phyloP scores from a whole-genome alignment of 1,284 basidiomycete species.

The Trametes versicolor region DNA sequence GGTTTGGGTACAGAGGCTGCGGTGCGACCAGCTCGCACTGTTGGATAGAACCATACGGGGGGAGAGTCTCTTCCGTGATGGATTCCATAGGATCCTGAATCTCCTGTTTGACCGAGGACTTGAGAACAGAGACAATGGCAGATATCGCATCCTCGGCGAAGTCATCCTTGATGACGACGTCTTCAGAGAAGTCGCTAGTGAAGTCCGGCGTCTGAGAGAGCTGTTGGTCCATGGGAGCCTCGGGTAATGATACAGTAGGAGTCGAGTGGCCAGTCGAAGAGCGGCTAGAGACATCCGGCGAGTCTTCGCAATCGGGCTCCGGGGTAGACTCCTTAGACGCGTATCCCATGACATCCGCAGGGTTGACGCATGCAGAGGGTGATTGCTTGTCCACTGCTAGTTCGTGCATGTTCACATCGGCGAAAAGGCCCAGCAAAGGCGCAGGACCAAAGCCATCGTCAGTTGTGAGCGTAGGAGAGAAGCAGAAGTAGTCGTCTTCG shows the following conservation, averaged over 20 bases:
- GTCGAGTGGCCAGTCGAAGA: neutral
- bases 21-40: conserved; percentile 23
- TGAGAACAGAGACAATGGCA: conserved; percentile 41
- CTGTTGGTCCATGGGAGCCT: neutral
- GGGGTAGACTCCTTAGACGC: conserved; percentile 20
- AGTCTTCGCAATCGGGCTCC: conserved; percentile 9
- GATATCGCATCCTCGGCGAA: conserved; percentile 41
- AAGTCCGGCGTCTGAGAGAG: conserved; percentile 19
- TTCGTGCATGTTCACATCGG: conserved; percentile 56
- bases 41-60: neutral
- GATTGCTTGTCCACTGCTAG: conserved; percentile 37
- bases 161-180: conserved; percentile 21
- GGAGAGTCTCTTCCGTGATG: neutral
- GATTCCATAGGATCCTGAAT: neutral
- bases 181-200: conserved; percentile 32
- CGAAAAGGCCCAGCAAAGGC: conserved; percentile 49
- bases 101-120: conserved; percentile 27
- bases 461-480: conserved; percentile 19
- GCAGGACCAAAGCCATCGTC: conserved; percentile 15
- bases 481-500: conserved; percentile 15
- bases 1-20: conserved; percentile 23
- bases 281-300: neutral
- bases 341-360: conserved; percentile 53
- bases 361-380: conserved; percentile 52
- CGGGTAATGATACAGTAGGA: neutral